phyloP scores from a whole-genome alignment of 2,329 filamentous ascomycete genomes.

The Fusarium tricinctum region DNA sequence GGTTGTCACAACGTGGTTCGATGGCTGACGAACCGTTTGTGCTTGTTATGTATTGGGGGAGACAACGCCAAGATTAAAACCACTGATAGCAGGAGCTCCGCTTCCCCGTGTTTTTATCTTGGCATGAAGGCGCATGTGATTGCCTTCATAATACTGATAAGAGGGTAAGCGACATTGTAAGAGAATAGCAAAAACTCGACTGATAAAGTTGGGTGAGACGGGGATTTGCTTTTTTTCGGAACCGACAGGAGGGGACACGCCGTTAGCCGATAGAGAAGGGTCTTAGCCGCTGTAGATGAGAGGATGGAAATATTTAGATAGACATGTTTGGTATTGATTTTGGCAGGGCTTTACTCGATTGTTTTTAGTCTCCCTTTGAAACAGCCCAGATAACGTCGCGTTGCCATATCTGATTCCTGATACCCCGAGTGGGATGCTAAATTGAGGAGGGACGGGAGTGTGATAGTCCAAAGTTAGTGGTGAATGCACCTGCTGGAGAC shows the following conservation, averaged over 20 bases:
- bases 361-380: background rate
- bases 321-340: background rate
- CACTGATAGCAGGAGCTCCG: slow-evolving; percentile 26
- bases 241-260: slow-evolving; percentile 30
- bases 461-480: slow-evolving; percentile 31
- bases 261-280: slow-evolving; percentile 19
- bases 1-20: slow-evolving; percentile 28
- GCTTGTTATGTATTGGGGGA: slow-evolving; percentile 14
- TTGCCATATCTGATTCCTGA: too few species aligned
- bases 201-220: background rate
- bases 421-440: background rate
- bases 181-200: background rate
- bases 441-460: slow-evolving; percentile 33
- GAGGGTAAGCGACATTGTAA: slow-evolving; percentile 7
- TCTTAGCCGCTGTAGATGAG: background rate
- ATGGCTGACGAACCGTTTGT: slow-evolving; percentile 15
- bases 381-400: too few species aligned
- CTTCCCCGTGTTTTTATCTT: slow-evolving; percentile 34
- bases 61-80: slow-evolving; percentile 13
- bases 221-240: slow-evolving; percentile 20
- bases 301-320: background rate
- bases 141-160: slow-evolving; percentile 19
- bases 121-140: slow-evolving; percentile 21
- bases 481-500: slow-evolving; percentile 40
- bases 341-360: background rate